Base-by-base conservation (phyloP, 495 filamentous ascomycete species). In the Trichoderma orchidacearum region DNA sequence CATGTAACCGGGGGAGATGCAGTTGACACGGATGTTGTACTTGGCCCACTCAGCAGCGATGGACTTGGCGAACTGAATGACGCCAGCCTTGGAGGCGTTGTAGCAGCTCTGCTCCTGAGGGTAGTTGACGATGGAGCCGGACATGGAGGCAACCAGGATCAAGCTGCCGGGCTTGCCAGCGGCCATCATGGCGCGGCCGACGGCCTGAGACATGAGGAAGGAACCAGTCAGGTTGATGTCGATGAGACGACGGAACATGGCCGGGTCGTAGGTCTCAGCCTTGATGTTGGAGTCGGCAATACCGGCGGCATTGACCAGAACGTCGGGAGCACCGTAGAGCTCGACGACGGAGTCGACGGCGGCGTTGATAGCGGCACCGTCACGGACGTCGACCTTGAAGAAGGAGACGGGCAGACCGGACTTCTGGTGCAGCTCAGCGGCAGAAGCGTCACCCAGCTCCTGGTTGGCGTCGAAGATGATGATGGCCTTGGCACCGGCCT, bases 251-350 rank as follows among this genome's bases (percentile, higher is more conserved):
- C 83, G 79, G 74, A 86, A 90, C 70, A 80, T 85, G 56, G 85
- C 85, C 3, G 72, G 68, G 65, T 77, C 74, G 63, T 77, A 77
- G 23, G 71, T 80, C 80, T 73, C 66, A 32, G 72, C 73, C 59
- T 71, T 68, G 68, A 78, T 76, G 67, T 75, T 77, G 67, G 73
- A 76, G 55, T 90, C 86, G 59, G 89, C 87, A 57, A 94, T 89
- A 61, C 90, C 89, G 30, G 89, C 90, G 55, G 86, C 86, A 70
- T 88, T 90, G 71, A 94, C 78, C 15, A 90, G 72, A 23, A 91
- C 84, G 56, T 90, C 81, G 17, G 89, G 73, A 5, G 78, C 71
- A 53, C 80, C 86, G 58, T 84, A 81, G 56, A 80, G 74, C 34
- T 75, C 68, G n/a, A 80, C 71, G 18, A 82, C 72, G 31, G 78